These are phyloP conservation scores for Apiotrichum akiyoshidainum DNA, from an alignment of 1,284 basidiomycete species.

Conservation along the genomic window DNA sequence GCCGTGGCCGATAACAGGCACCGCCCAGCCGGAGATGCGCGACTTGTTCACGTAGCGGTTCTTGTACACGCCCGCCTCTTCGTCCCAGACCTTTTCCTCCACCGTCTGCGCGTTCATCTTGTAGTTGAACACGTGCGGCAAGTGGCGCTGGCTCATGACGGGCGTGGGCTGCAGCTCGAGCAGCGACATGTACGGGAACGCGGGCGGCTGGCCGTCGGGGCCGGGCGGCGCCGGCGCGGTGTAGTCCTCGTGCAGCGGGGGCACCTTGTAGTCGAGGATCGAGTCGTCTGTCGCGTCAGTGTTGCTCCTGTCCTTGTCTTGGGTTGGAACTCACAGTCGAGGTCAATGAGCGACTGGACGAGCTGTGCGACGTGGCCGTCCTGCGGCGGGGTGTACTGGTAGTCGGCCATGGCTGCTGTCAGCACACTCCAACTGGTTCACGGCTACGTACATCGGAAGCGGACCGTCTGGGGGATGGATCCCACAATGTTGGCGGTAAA, in stretches of 20 bases:
- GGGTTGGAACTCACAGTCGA: slow-evolving; percentile 64
- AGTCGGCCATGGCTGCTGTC: slow-evolving; percentile 78
- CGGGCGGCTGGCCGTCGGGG: slow-evolving; percentile 13
- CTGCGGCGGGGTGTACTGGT: slow-evolving; percentile 73
- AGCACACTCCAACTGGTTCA: neutral
- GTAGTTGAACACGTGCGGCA: slow-evolving; percentile 35
- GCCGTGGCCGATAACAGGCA: slow-evolving; percentile 29
- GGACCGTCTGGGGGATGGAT: slow-evolving; percentile 70
- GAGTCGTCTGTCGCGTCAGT: slow-evolving; percentile 59
- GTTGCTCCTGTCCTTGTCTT: neutral
- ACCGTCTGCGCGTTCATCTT: slow-evolving; percentile 23
- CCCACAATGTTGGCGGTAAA: slow-evolving; percentile 77
- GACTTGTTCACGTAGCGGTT: slow-evolving; percentile 36
- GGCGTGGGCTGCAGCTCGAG: slow-evolving; percentile 44
- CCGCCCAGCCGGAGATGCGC: slow-evolving; percentile 23
- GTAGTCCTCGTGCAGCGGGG: slow-evolving; percentile 65
- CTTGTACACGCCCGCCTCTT: slow-evolving; percentile 29
- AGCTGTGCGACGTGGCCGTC: slow-evolving; percentile 67
- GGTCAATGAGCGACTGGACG: slow-evolving; percentile 65
- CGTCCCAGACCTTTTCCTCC: slow-evolving; percentile 35
- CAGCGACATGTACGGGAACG: slow-evolving; percentile 25
- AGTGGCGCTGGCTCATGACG: slow-evolving; percentile 28
- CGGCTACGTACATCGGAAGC: slow-evolving; percentile 80
- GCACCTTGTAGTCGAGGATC: slow-evolving; percentile 65
- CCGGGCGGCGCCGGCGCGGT: slow-evolving; percentile 23